phyloP scores from a whole-genome alignment of 306 rosid genomes.

The Quercus suber region DNA sequence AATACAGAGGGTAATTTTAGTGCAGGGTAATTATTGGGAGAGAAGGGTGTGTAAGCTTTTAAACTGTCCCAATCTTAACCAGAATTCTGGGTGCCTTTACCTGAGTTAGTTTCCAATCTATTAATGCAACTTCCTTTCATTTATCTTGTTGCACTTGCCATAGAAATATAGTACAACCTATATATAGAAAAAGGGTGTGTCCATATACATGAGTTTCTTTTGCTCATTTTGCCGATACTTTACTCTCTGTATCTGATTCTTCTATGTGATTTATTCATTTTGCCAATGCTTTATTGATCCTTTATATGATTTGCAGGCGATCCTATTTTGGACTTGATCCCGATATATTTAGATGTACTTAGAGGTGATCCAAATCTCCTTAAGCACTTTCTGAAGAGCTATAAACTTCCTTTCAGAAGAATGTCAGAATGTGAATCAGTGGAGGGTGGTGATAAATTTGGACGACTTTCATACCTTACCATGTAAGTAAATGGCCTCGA shows the following conservation, averaged over 20 bases:
- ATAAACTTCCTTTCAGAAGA: conserved; percentile 70
- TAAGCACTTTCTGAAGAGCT: conserved; percentile 63
- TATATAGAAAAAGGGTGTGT: too few species aligned
- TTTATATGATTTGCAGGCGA: conserved; percentile 60
- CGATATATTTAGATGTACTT: conserved; percentile 78
- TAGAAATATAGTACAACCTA: too few species aligned
- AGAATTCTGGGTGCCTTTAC: neutral
- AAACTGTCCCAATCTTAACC: neutral
- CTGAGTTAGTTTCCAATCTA: neutral
- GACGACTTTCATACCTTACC: conserved; percentile 73
- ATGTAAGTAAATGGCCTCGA: conserved; percentile 60
- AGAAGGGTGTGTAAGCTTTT: neutral
- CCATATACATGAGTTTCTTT: too few species aligned
- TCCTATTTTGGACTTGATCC: conserved; percentile 79
- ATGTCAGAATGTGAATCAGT: conserved; percentile 34
- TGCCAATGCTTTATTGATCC: neutral
- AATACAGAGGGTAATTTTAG: too few species aligned
- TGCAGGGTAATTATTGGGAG: neutral
- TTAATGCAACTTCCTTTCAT: too few species aligned
- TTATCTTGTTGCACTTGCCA: too few species aligned
- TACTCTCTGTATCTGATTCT: too few species aligned
- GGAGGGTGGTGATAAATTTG: conserved; percentile 47
- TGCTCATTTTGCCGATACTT: too few species aligned
- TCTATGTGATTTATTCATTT: too few species aligned
- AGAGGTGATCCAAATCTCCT: conserved; percentile 77